Base-by-base conservation (phyloP, 352 stramenopile genomes). In the Halophytophthora polymorphica region DNA sequence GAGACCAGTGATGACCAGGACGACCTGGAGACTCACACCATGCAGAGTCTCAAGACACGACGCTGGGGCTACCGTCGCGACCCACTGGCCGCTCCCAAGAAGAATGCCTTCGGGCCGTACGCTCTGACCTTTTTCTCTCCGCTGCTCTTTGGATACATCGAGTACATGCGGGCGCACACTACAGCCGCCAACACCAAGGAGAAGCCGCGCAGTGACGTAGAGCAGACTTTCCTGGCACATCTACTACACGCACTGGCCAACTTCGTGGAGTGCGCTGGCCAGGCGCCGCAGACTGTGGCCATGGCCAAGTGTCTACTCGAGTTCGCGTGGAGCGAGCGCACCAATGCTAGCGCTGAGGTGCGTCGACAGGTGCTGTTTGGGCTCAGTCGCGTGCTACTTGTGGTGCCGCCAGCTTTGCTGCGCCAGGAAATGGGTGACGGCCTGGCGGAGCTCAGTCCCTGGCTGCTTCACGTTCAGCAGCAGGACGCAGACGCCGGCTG, bases 251-350 rank as follows among this genome's bases (percentile, higher is more conserved):
- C 78, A 12, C 64, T 92, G 13, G 73, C 69, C 25, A 69, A 56
- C 15, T 87, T 92, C 33, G 77, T 92, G 1, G 78, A 92, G 50
- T 86, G 76, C 21, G 69, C 77, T 2, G 78, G 78, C 2, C 61
- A 88, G n/a, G 56, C 76, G 0, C 72, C 78, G 3, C 63, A 78
- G 39, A 74, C 78, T 2, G 48, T 87, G 25, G 60, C 78, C 1
- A 90, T 92, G 76, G 77, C 72, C 29, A 88, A 88, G 45, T 73
- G 67, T 18, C 53, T 91, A 33, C 45, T 91, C 17, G 77, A 87
- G 46, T 89, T 90, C 53, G 70, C 75, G 33, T 92, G 74, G 78
- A 60, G 58, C 34, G 64, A 90, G 47, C 77, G 77, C 8, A 44
- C 22, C 2, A 82, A 65, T 40, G 31, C 37, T 0, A 66, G 64